Percentiles rank a stretch among this genome's conserved stretches.
phyloP scores from a whole-genome alignment of 768 basidiomycete species.

The Rubroboletus satanas region DNA sequence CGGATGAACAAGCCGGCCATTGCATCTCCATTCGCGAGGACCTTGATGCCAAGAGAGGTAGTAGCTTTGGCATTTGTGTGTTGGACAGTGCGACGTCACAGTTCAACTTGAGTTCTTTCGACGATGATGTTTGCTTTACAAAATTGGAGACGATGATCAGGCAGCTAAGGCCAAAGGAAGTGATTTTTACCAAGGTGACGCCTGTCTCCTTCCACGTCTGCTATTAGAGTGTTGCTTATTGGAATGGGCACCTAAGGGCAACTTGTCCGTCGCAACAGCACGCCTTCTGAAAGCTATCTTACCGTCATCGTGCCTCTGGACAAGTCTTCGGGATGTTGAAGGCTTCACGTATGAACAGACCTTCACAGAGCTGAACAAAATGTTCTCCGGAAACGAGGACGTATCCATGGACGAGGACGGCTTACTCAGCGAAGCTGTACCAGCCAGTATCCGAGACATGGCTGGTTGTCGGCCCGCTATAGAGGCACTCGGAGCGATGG shows the following conservation, averaged over 20 bases:
- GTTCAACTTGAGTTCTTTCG: conserved; percentile 85
- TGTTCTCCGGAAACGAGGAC: conserved; percentile 53
- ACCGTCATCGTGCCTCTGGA: conserved; percentile 84
- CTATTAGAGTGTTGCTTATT: background rate
- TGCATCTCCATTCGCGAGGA: conserved; percentile 84
- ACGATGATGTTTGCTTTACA: conserved; percentile 90
- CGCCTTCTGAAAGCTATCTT: conserved; percentile 79
- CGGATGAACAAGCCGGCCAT: conserved; percentile 92
- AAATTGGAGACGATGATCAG: conserved; percentile 90
- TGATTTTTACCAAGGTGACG: conserved; percentile 82
- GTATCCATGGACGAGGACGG: conserved; percentile 47
- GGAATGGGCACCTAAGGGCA: conserved; percentile 51
- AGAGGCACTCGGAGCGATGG: conserved; percentile 85
- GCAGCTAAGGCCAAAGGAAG: conserved; percentile 86
- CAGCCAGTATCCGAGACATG: conserved; percentile 75
- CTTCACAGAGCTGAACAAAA: conserved; percentile 57
- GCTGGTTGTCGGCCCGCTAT: conserved; percentile 62
- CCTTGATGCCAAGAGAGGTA: conserved; percentile 32
- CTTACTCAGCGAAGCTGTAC: conserved; percentile 40
- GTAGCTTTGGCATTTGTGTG: conserved; percentile 83
- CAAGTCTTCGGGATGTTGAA: conserved; percentile 76
- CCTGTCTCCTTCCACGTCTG: background rate
- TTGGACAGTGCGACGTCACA: conserved; percentile 94
- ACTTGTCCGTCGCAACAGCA: conserved; percentile 76
- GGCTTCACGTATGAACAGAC: conserved; percentile 76